Evolutionary conservation across 1,284 basidiomycete species (phyloP), one percentile per base, ranked within the genome.

Genomic region (Pseudozyma sp.): DNA sequence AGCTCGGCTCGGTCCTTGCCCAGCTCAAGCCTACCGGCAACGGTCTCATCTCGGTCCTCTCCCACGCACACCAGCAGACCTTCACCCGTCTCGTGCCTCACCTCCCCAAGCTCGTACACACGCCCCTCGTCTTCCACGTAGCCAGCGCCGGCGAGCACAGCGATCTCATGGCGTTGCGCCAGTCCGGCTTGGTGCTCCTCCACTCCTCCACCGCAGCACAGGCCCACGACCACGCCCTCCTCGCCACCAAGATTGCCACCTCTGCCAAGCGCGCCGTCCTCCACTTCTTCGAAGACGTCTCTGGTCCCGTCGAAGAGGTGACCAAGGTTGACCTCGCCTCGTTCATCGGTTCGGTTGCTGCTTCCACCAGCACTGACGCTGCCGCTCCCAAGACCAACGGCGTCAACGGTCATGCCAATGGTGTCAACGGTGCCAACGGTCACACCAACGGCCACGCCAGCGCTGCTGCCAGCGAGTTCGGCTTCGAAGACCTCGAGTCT

Each of bases 151-250:
- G 87, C 54, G 89, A 90, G 77, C 86, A 91, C 54, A 87, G 89
- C 24, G 88, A 90, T 70, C 86, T 88, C 11, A 87, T 90, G 53
- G 83, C 88, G 4, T 87, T 91, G 44, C 87, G 88, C 31, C 88
- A 89, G 24, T 87, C 88, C 10, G 87, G 89, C 10, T 87, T 88
- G 40, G 89, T 89, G 77, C 87, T 90, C 68, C 62, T 93, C 48
- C 87, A 91, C 84, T 91, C 90, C 6, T 86, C 88, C 57, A 88
- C 87, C 2, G 85, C 89, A 3, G 88, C 90, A 80, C 88, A 91
- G 75, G 90, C 90, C 3, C 90, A 92, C 78, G 91, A 92, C 80
- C 88, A 92, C 77, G 89, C 90, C 11, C 84, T 92, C 16, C 86
- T 92, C n/a, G 91, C 90, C 29, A 88, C 90, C 57, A 88, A 89